These are phyloP conservation scores for Grosmannia clavigera DNA, from an alignment of 2,329 filamentous ascomycete genomes.

Conservation along the genomic window DNA sequence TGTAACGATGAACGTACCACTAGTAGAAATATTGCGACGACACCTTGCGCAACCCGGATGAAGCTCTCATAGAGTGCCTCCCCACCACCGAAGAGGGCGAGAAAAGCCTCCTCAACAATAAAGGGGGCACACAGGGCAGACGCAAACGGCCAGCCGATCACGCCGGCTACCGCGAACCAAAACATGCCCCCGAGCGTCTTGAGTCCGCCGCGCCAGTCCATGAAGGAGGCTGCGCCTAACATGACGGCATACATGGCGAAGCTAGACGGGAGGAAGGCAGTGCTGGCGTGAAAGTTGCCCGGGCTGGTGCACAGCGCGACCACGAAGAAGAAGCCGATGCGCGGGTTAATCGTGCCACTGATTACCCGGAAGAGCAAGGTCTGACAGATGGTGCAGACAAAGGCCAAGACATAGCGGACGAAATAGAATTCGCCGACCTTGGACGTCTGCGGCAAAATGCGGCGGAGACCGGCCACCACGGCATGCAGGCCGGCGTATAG, in stretches of 20 bases:
- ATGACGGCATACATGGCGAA: slow-evolving; percentile 94
- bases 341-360: slow-evolving; percentile 62
- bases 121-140: slow-evolving; percentile 72
- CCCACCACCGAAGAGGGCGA: slow-evolving; percentile 38
- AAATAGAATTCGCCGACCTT: slow-evolving; percentile 77
- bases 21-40: slow-evolving; percentile 52
- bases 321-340: slow-evolving; percentile 77
- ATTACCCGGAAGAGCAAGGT: slow-evolving; percentile 70
- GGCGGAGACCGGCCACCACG: slow-evolving; percentile 51
- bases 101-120: slow-evolving; percentile 56
- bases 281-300: slow-evolving; percentile 85
- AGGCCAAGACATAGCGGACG: slow-evolving; percentile 61
- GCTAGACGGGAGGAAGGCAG: slow-evolving; percentile 79
- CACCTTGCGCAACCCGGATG: slow-evolving; percentile 53
- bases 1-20: slow-evolving; percentile 39
- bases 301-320: slow-evolving; percentile 66
- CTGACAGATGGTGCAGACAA: slow-evolving; percentile 70
- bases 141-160: slow-evolving; percentile 92
- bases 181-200: slow-evolving; percentile 75
- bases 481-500: slow-evolving; percentile 76
- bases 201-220: slow-evolving; percentile 74
- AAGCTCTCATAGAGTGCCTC: slow-evolving; percentile 48
- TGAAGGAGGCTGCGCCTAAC: slow-evolving; percentile 75
- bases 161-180: slow-evolving; percentile 77
- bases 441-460: slow-evolving; percentile 47